Conservation (phyloP, 768 basidiomycete species). For the Mycena leptocephala region DNA sequence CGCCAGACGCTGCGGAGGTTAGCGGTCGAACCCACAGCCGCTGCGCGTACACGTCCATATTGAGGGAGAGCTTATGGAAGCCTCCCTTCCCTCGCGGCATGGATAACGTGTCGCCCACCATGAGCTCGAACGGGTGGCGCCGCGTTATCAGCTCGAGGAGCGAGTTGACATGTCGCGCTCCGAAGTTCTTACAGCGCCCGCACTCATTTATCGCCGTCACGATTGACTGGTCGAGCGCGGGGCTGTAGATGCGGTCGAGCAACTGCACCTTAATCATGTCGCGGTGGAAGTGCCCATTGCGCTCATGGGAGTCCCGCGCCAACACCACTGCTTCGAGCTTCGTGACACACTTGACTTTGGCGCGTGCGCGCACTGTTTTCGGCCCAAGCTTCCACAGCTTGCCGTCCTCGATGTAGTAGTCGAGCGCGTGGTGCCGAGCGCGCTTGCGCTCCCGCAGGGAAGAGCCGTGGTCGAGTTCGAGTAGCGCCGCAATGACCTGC, state of each 20-base stretch:
- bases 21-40: background rate
- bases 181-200: slow-evolving; percentile 29
- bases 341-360: slow-evolving; percentile 45
- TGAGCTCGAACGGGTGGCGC: slow-evolving; percentile 15
- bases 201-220: slow-evolving; percentile 43
- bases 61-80: slow-evolving; percentile 10
- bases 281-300: slow-evolving; percentile 51
- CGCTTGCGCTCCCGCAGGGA: background rate
- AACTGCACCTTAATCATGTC: slow-evolving; percentile 51
- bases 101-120: slow-evolving; percentile 18
- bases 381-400: slow-evolving; percentile 39
- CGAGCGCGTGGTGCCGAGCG: background rate
- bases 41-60: slow-evolving; percentile 17
- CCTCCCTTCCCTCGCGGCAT: slow-evolving; percentile 26
- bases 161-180: slow-evolving; percentile 5
- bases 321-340: slow-evolving; percentile 41
- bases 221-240: slow-evolving; percentile 46
- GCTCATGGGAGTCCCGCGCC: slow-evolving; percentile 37
- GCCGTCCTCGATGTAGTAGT: slow-evolving; percentile 38
- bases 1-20: background rate
- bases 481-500: background rate
- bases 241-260: slow-evolving; percentile 44
- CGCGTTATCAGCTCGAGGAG: slow-evolving; percentile 24
- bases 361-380: slow-evolving; percentile 2
- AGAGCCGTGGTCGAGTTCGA: background rate